Percentiles rank a stretch among this genome's conserved stretches.
phyloP scores from a whole-genome alignment of 2,329 filamentous ascomycete species.

The Neonectria magnoliae region DNA sequence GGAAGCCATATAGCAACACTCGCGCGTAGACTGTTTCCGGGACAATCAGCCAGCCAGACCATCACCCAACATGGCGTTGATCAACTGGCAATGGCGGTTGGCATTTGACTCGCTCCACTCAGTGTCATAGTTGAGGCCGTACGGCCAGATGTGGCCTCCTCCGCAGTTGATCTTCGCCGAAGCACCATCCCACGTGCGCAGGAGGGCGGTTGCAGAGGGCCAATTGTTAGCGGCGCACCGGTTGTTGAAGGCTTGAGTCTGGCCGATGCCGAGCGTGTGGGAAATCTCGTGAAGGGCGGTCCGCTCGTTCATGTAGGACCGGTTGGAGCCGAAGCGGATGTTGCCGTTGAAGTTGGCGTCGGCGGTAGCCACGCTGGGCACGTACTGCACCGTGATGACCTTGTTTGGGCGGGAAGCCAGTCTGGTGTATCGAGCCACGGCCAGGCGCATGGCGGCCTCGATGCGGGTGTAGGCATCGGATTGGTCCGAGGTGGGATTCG shows the following conservation, averaged over 20 bases:
- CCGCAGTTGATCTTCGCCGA: constrained; percentile 52
- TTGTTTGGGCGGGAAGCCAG: constrained; percentile 49
- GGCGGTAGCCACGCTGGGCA: constrained; percentile 56
- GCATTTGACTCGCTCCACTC: constrained; percentile 58
- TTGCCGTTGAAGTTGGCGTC: constrained; percentile 58
- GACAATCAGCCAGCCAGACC: constrained; percentile 37
- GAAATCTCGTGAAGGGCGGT: constrained; percentile 60
- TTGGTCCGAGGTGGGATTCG: constrained; percentile 55
- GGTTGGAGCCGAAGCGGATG: constrained; percentile 57
- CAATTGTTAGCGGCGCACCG: constrained; percentile 54
- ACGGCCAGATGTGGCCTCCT: constrained; percentile 54
- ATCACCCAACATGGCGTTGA: constrained; percentile 58
- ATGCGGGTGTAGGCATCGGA: constrained; percentile 56
- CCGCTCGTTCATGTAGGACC: constrained; percentile 59
- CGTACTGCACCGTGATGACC: constrained; percentile 52
- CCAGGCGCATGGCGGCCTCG: constrained; percentile 52
- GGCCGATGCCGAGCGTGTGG: constrained; percentile 59
- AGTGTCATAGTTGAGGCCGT: constrained; percentile 54
- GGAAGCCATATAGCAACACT: neutral
- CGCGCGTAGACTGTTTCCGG: neutral
- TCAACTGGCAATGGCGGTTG: constrained; percentile 53
- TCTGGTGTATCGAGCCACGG: constrained; percentile 52
- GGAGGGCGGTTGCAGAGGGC: constrained; percentile 52
- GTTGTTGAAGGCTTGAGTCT: constrained; percentile 52
- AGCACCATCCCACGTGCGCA: constrained; percentile 53